A percentile compares a stretch with the other conserved stretches of the same genome.
These are phyloP conservation scores for Catharanthus roseus DNA, from an alignment of 257 asterid genomes.

Conservation along the genomic window DNA sequence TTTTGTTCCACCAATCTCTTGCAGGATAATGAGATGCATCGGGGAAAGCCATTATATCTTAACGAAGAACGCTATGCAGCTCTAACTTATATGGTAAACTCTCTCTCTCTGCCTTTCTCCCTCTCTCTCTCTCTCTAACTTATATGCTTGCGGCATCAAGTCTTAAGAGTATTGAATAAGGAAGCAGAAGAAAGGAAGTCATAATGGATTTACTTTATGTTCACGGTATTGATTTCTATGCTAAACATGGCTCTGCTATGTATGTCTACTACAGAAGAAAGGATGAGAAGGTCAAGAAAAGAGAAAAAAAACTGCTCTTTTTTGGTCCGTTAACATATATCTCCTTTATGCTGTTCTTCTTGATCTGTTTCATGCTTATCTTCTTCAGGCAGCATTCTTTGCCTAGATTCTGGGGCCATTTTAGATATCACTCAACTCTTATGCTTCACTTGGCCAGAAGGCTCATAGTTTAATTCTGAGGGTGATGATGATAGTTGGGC, in stretches of 20 bases:
- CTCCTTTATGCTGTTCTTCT: background rate
- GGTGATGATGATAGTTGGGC: background rate
- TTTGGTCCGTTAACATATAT: background rate
- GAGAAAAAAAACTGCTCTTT: background rate
- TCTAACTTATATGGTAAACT: slow-evolving; percentile 73
- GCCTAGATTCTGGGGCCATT: background rate
- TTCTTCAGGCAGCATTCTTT: background rate
- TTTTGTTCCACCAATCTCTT: slow-evolving; percentile 14
- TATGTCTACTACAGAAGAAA: background rate
- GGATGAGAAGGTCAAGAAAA: background rate
- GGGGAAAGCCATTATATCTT: slow-evolving; percentile 88
- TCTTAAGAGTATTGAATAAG: background rate
- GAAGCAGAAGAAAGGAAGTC: background rate
- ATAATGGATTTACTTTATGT: background rate
- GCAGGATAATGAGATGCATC: slow-evolving; percentile 79
- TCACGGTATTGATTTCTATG: background rate
- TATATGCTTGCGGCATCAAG: background rate
- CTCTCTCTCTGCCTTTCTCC: background rate
- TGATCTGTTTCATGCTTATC: background rate
- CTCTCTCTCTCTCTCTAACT: background rate
- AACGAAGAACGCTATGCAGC: slow-evolving; percentile 93
- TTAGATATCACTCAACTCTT: background rate
- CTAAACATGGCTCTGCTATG: background rate
- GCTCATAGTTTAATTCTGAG: background rate
- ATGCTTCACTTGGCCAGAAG: background rate